These are phyloP conservation scores for Globisporangium viniferum DNA, from an alignment of 352 stramenopile species.

Conservation along the genomic window DNA sequence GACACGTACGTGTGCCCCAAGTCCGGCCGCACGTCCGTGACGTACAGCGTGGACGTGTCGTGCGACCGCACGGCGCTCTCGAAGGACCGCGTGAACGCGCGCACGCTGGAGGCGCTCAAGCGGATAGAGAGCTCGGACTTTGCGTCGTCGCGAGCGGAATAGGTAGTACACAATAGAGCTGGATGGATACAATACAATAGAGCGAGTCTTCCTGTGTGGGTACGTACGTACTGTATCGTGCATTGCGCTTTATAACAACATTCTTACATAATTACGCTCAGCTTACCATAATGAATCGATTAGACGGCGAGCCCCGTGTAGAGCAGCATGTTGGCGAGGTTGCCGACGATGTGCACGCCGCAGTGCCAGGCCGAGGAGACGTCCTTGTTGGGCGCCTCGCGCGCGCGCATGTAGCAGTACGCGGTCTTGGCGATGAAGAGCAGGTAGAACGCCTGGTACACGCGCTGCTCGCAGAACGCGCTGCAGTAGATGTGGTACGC, in stretches of 20 bases:
- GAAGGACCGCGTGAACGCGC: constrained; percentile 49
- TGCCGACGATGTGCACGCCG: constrained; percentile 71
- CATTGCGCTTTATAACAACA: neutral
- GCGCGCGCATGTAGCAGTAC: constrained; percentile 72
- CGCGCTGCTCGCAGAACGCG: constrained; percentile 41
- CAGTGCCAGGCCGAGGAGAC: constrained; percentile 77
- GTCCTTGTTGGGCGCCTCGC: constrained; percentile 56
- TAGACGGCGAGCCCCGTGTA: constrained; percentile 61
- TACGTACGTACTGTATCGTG: neutral
- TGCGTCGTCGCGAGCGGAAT: constrained; percentile 47
- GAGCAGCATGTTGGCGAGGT: constrained; percentile 72
- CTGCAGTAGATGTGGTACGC: constrained; percentile 68
- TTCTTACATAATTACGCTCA: neutral
- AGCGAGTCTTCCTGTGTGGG: neutral
- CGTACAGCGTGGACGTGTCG: constrained; percentile 51
- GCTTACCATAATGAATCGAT: neutral
- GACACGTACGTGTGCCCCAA: constrained; percentile 59
- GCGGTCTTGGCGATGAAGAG: constrained; percentile 63
- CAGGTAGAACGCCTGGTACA: constrained; percentile 60
- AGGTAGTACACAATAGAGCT: neutral
- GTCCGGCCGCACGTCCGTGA: constrained; percentile 51
- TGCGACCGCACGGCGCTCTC: constrained; percentile 37
- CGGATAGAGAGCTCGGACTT: constrained; percentile 53
- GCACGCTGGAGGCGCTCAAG: constrained; percentile 32
- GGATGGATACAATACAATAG: neutral